Percentiles rank a stretch among this genome's conserved stretches.
Evolutionary conservation across 2,329 filamentous ascomycete species (phyloP).

Genomic region (Pseudogymnoascus sp.): DNA sequence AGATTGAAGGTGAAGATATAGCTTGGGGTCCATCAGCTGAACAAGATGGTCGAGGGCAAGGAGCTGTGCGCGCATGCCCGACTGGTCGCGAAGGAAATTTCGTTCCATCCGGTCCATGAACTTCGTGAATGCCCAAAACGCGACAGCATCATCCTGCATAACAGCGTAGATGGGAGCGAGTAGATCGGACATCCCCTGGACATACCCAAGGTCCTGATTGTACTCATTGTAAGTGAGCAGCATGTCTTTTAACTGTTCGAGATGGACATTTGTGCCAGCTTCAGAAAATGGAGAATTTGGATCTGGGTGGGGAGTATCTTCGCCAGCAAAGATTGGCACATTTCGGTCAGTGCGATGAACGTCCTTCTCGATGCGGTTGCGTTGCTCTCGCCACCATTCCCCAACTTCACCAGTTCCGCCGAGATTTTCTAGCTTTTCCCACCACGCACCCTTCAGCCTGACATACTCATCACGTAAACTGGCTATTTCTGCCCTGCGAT

Average conservation of each 20-base stretch:
- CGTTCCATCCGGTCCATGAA: constrained; percentile 99
- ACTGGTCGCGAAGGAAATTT: constrained; percentile 93
- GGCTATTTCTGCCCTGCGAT: constrained; percentile 74
- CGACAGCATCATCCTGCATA: constrained; percentile 91
- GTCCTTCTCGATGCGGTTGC: constrained; percentile 95
- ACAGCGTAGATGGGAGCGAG: constrained; percentile 94
- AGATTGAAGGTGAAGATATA: constrained; percentile 82
- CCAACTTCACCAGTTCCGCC: constrained; percentile 72
- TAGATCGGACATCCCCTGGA: constrained; percentile 97
- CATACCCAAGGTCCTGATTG: constrained; percentile 90
- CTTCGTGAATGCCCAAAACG: constrained; percentile 91
- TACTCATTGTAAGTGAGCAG: constrained; percentile 97
- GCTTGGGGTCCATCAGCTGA: constrained; percentile 90
- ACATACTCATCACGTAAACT: constrained; percentile 90
- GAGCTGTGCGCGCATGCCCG: constrained; percentile 89
- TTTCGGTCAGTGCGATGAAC: constrained; percentile 94
- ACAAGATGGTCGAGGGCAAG: constrained; percentile 88
- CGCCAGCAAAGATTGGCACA: constrained; percentile 90
- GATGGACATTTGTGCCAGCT: constrained; percentile 88
- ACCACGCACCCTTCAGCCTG: constrained; percentile 89
- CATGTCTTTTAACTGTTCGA: constrained; percentile 99
- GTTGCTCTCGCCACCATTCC: constrained; percentile 97
- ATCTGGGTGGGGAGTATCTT: constrained; percentile 94
- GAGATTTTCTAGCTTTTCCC: constrained; percentile 83
- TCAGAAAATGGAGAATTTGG: constrained; percentile 92